These are phyloP conservation scores for Leccinum variicolor DNA, from an alignment of 768 basidiomycete species.

Conservation along the genomic window DNA sequence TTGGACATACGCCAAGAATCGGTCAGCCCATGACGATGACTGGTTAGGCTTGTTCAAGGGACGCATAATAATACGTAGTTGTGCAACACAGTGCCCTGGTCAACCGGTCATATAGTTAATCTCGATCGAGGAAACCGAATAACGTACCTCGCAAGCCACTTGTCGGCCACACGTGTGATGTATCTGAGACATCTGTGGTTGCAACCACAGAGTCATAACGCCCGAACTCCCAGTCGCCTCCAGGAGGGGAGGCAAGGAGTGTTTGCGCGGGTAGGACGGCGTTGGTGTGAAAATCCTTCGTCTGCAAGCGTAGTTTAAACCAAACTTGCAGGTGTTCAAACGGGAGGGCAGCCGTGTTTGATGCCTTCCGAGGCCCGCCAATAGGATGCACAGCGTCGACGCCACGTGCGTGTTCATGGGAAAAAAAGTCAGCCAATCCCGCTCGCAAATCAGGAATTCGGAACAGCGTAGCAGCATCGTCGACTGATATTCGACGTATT, in stretches of 20 bases:
- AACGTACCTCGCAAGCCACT: neutral
- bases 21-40: neutral
- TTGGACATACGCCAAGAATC: neutral
- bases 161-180: neutral
- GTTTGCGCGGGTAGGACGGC: neutral
- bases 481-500: neutral
- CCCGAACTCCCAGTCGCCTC: neutral
- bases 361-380: neutral
- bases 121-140: neutral
- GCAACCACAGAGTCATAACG: neutral
- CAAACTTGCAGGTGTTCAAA: neutral
- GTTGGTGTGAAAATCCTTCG: neutral
- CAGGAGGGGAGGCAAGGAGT: neutral
- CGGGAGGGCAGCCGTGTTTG: neutral
- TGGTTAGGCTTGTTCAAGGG: neutral
- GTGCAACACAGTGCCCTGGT: neutral
- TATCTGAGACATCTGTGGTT: neutral
- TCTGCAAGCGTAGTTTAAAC: neutral
- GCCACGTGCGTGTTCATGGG: neutral
- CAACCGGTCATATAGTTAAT: neutral
- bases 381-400: neutral
- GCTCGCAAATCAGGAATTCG: neutral
- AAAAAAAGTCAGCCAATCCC: neutral
- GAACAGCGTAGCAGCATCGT: neutral
- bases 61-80: neutral